Percentiles rank a stretch among this genome's conserved stretches.
Evolutionary conservation across 768 basidiomycete species (phyloP).

Genomic region (Mycena floridula): DNA sequence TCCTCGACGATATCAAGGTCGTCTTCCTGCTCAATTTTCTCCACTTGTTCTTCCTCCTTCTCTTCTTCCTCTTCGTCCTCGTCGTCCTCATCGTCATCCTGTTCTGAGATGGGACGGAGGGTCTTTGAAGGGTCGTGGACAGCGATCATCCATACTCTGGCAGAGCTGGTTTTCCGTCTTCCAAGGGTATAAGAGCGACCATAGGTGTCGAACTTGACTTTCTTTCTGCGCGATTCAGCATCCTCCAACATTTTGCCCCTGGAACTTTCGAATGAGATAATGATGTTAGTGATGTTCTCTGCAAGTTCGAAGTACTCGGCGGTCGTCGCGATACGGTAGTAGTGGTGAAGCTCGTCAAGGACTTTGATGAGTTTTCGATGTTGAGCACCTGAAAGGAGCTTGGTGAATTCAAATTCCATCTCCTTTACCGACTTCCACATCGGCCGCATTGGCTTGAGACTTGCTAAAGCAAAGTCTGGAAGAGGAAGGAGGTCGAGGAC

Average conservation of each 20-base stretch:
- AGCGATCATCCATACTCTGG: slow-evolving; percentile 91
- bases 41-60: too few species aligned
- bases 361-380: slow-evolving; percentile 60
- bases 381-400: slow-evolving; percentile 58
- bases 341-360: slow-evolving; percentile 61
- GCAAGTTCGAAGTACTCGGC: slow-evolving; percentile 57
- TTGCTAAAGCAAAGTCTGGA: slow-evolving; percentile 58
- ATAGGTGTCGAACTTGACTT: slow-evolving; percentile 57
- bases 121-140: slow-evolving; percentile 24
- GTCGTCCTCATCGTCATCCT: too few species aligned
- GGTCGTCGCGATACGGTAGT: slow-evolving; percentile 50
- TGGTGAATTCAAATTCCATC: slow-evolving; percentile 51
- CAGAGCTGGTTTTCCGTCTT: slow-evolving; percentile 82
- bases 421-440: slow-evolving; percentile 66
- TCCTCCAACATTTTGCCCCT: slow-evolving; percentile 46
- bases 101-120: not conserved
- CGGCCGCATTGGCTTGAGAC: slow-evolving; percentile 50
- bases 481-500: slow-evolving; percentile 70
- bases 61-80: too few species aligned
- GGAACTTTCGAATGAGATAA: slow-evolving; percentile 61
- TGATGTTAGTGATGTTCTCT: slow-evolving; percentile 39
- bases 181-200: slow-evolving; percentile 88
- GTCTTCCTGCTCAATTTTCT: not conserved
- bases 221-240: slow-evolving; percentile 45
- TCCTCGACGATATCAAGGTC: too few species aligned